A percentile compares a stretch with the other conserved stretches of the same genome.
These are phyloP conservation scores for Candida michaelii DNA, from an alignment of 805 yeast genomes.

Conservation along the genomic window DNA sequence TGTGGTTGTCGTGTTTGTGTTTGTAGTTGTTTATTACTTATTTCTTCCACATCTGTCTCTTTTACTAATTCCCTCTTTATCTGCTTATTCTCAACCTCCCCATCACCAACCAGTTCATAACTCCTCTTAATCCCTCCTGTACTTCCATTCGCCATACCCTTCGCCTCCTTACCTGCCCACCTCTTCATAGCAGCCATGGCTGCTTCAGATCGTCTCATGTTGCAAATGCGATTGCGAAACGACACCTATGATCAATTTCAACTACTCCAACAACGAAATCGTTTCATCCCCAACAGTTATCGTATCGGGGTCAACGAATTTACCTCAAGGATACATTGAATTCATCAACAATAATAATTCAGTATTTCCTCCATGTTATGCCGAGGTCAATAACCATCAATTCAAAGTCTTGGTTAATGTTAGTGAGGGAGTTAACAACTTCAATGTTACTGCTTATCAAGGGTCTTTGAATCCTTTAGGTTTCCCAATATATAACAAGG, in stretches of 20 bases:
- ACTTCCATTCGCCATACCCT: background rate
- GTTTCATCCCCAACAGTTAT: constrained; percentile 42
- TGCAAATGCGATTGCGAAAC: background rate
- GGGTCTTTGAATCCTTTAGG: constrained; percentile 3
- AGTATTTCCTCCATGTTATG: constrained; percentile 66
- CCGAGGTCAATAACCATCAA: constrained; percentile 64
- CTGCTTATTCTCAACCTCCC: no score
- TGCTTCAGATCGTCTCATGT: constrained; percentile 17
- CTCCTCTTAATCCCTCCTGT: background rate
- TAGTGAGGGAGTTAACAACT: constrained; percentile 36
- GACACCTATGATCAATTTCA: constrained; percentile 25
- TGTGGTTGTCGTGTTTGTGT: background rate
- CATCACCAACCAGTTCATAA: background rate
- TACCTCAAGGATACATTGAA: constrained; percentile 27
- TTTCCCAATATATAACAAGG: background rate
- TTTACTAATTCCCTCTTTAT: no score
- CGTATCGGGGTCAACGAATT: constrained; percentile 29
- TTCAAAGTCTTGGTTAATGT: constrained; percentile 78
- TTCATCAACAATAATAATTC: constrained; percentile 32
- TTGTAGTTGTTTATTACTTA: background rate
- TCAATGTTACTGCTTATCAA: background rate
- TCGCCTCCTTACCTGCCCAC: constrained; percentile 22
- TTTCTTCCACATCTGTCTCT: no score
- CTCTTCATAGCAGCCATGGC: constrained; percentile 24
- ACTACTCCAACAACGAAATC: constrained; percentile 34